phyloP scores from a whole-genome alignment of 1,284 basidiomycete genomes.

The Somion occarium region DNA sequence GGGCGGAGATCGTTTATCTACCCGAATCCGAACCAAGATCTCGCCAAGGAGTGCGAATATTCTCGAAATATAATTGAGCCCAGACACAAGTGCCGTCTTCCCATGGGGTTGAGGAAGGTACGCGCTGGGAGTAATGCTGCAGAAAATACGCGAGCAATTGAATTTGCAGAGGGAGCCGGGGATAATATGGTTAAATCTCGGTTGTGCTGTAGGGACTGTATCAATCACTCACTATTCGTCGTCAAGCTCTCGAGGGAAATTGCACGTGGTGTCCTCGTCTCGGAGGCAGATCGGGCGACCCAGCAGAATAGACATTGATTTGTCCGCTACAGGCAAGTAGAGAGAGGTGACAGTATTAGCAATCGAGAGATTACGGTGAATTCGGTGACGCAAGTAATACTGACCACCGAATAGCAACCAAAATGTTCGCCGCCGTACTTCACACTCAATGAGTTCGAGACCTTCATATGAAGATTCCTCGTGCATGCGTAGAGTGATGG shows the following conservation, averaged over 20 bases:
- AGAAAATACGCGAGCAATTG: constrained; percentile 12
- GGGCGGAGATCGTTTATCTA: constrained; percentile 79
- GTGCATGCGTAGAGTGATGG: constrained; percentile 76
- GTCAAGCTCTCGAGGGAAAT: constrained; percentile 80
- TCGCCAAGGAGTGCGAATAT: constrained; percentile 81
- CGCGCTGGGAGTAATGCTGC: constrained; percentile 72
- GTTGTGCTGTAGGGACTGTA: constrained; percentile 14
- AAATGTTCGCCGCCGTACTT: constrained; percentile 76
- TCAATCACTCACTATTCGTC: constrained; percentile 70
- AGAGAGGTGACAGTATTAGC: constrained; percentile 4
- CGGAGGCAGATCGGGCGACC: constrained; percentile 77
- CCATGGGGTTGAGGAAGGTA: constrained; percentile 80
- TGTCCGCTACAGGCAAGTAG: constrained; percentile 54
- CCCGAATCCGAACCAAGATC: constrained; percentile 77
- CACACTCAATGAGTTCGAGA: constrained; percentile 80
- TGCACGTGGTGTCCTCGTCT: constrained; percentile 83
- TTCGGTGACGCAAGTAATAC: constrained; percentile 18
- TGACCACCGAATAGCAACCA: constrained; percentile 82
- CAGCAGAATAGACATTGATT: constrained; percentile 81
- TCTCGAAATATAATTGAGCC: constrained; percentile 81
- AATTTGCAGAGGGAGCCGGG: constrained; percentile 14
- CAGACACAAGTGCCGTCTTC: constrained; percentile 77
- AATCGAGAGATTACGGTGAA: constrained; percentile 5
- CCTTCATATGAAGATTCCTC: constrained; percentile 78
- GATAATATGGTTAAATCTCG: constrained; percentile 32